Evolutionary conservation across 768 basidiomycete species (phyloP).

Genomic region (Leccinum sublutescens): DNA sequence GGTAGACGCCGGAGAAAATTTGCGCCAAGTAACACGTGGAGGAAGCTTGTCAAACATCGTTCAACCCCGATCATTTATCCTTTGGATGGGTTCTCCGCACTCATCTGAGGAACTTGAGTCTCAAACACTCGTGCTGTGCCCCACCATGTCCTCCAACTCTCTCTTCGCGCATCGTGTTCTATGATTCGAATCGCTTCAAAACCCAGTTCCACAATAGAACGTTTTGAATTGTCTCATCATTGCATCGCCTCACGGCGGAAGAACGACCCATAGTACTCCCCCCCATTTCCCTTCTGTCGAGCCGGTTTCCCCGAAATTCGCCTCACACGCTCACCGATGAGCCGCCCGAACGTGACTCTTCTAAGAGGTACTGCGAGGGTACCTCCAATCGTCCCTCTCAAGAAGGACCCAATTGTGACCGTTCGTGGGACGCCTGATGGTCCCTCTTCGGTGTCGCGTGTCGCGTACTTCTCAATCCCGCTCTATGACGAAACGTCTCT

Average conservation of each 20-base stretch:
- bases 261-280: neutral
- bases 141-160: neutral
- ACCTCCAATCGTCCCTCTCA: neutral
- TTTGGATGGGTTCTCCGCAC: neutral
- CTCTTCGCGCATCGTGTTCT: neutral
- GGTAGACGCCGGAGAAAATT: neutral
- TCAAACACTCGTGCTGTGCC: neutral
- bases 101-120: neutral
- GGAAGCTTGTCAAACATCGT: neutral
- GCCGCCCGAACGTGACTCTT: neutral
- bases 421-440: neutral
- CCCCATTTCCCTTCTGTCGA: neutral
- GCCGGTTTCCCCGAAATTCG: neutral
- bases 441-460: neutral
- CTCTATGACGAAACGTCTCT: neutral
- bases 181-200: neutral
- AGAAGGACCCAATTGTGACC: neutral
- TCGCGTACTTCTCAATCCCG: neutral
- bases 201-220: neutral
- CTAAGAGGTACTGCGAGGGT: slow-evolving; percentile 4
- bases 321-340: neutral
- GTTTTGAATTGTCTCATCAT: neutral
- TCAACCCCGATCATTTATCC: neutral
- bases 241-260: neutral
- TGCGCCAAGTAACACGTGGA: slow-evolving; percentile 5